Evolutionary conservation across 768 basidiomycete species (phyloP).

Genomic region (Boletus tomentosulus): DNA sequence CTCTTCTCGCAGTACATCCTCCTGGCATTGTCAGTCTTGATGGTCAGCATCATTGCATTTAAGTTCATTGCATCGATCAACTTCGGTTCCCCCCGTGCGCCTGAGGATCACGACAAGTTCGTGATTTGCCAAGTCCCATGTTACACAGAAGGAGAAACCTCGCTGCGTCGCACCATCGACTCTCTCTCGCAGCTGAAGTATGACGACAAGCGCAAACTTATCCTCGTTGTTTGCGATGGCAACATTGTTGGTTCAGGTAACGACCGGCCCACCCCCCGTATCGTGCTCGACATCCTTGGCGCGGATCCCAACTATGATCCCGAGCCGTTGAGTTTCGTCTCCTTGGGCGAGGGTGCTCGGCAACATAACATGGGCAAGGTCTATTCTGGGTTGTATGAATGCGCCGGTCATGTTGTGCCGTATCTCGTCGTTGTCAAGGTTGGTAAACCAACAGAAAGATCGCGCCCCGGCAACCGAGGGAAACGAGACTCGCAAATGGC

Average conservation of each 20-base stretch:
- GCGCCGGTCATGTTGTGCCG: slow-evolving; percentile 91
- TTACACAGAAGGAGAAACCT: slow-evolving; percentile 93
- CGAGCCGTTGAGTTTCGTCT: slow-evolving; percentile 91
- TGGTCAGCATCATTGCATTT: slow-evolving; percentile 95
- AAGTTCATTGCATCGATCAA: slow-evolving; percentile 92
- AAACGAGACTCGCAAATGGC: slow-evolving; percentile 98
- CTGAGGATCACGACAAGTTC: slow-evolving; percentile 95
- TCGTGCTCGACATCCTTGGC: slow-evolving; percentile 94
- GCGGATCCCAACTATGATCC: slow-evolving; percentile 91
- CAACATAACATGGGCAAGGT: slow-evolving; percentile 99
- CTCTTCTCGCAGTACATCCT: slow-evolving; percentile 89
- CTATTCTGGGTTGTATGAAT: slow-evolving; percentile 94
- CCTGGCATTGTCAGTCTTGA: slow-evolving; percentile 81
- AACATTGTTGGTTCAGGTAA: slow-evolving; percentile 98
- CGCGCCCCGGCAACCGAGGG: slow-evolving; percentile 93
- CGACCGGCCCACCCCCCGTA: slow-evolving; percentile 92
- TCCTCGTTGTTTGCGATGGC: slow-evolving; percentile 93
- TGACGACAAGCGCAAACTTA: slow-evolving; percentile 95
- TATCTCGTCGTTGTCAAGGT: slow-evolving; percentile 91
- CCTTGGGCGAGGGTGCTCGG: slow-evolving; percentile 89
- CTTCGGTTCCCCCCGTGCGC: slow-evolving; percentile 73
- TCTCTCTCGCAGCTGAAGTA: slow-evolving; percentile 93
- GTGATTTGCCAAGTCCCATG: slow-evolving; percentile 98
- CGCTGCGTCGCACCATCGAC: slow-evolving; percentile 85
- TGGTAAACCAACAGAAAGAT: slow-evolving; percentile 91